Evolutionary conservation across 306 rosid species (phyloP), one percentile per base, ranked within the genome.

Genomic region (Sphenostylis stenocarpa): DNA sequence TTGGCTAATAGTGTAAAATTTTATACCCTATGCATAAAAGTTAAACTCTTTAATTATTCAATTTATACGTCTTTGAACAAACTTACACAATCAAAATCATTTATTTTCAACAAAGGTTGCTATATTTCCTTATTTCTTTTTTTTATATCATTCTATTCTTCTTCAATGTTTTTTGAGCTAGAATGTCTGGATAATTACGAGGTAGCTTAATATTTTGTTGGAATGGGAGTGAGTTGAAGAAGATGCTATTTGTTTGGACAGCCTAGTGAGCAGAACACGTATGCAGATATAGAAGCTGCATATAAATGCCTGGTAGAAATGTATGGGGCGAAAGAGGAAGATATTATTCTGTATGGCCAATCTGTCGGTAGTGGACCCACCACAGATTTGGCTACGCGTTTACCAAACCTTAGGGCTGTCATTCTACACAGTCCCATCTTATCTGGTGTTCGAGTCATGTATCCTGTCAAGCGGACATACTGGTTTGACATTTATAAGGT

Each of bases 401-500:
- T 92, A 14, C 92, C 91, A 3, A 85, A 84, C 78, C 93, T 95
- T 77, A 85, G 98, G 83, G 97, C 98, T 53, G 90, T 90, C 52
- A 90, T 95, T 95, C 98, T 95, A 76, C 98, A 95, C 53, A 95
- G 98, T 78, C 96, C 97, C 6, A 95, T 95, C 82, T 66, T 90
- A 87, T 95, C 98, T 53, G 98, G 98, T 58, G 88, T 95, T 39
- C 88, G 98, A 62, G 98, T 95, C 88, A 90, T 95, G 98, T 95
- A 95, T 76, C 98, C 97, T 0, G 96, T 95, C 69, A 95, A 92
- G 85, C 82, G 95, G 83, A 86, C 98, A 0, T 95, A 88, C 86
- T 95, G 98, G 98, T 92, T 95, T 58, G 97, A 95, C 89, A 95
- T 95, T 82, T 95, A 90, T 39, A 95, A 95, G 98, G 98, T 95